Evolutionary conservation across 1,284 basidiomycete genomes (phyloP), one percentile per base, ranked within the genome.

Genomic region (Moesziomyces parantarcticus): DNA sequence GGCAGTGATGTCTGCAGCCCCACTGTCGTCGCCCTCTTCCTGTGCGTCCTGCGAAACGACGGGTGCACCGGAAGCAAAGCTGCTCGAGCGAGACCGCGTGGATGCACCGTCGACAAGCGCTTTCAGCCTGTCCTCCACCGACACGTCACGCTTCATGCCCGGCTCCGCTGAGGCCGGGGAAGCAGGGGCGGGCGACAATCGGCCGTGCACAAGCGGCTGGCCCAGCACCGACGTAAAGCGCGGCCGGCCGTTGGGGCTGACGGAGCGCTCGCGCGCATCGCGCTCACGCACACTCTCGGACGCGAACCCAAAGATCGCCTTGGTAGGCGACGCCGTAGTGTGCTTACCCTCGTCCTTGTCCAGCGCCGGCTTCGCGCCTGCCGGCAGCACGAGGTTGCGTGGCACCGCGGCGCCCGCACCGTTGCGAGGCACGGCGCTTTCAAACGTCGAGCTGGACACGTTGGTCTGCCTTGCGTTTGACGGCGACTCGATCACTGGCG

Each of bases 141-240:
- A 75, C 7, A 51, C 20, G 5, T 62, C 69, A 5, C 58, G 46
- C 47, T 58, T 63, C 42, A 44, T 41, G 21, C 43, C 52, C 7
- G n/a, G 36, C 43, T 45, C 49, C 21, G 10, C 45, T 18, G 14
- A 5, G 5, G 29, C 20, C 41, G 29, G 29, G 3, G 42, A 13
- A 16, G 52, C 26, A 41, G 57, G 63, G 26, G 23, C 49, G 5
- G 77, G 69, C 20, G 73, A 74, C 22, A 76, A 14, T 6, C 70
- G 60, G 18, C 60, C 61, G 32, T 63, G 43, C 13, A 43, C 45
- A 51, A 79, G 49, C 22, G 78, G 77, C 56, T 74, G 58, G 8
- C 78, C 78, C 10, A 80, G 60, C n/a, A 75, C 71, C 7, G 59
- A 54, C 5, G 78, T 80, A 46, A 66, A 80, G 6, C 76, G 29